Evolutionary conservation across 257 asterid species (phyloP).

Genomic region (Anisodus acutangulus): DNA sequence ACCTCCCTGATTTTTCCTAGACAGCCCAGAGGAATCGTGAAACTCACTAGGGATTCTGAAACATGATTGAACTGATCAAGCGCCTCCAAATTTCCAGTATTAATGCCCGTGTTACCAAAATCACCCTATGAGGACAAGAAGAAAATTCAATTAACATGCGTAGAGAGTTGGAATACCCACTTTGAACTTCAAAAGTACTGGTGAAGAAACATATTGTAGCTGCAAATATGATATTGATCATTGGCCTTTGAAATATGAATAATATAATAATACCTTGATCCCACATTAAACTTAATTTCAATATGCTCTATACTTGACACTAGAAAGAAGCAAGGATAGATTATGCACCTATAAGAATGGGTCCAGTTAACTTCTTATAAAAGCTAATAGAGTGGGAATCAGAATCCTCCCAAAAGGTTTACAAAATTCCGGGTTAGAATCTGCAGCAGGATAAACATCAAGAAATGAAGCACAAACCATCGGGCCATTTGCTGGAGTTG

Average conservation of each 20-base stretch:
- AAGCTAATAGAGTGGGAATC: not conserved
- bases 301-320: not conserved
- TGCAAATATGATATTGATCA: not conserved
- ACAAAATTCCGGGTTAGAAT: not conserved
- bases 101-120: conserved; percentile 45
- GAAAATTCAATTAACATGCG: not conserved
- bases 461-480: conserved; percentile 16
- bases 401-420: conserved; percentile 5
- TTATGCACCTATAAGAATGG: not conserved
- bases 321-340: not conserved
- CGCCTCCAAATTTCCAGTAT: conserved; percentile 43
- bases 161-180: not conserved
- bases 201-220: not conserved
- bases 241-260: conserved; percentile 5
- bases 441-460: conserved; percentile 1
- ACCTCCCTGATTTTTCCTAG: conserved; percentile 7
- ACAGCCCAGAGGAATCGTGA: not conserved
- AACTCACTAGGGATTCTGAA: conserved; percentile 61
- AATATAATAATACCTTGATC: not conserved
- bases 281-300: not conserved
- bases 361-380: not conserved
- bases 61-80: conserved; percentile 43
- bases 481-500: not conserved
- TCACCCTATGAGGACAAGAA: conserved; percentile 48
- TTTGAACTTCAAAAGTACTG: not conserved